Percentiles rank a stretch among this genome's conserved stretches.
Conservation (phyloP, 2,329 filamentous ascomycete species). For the Xenosphaeropsis pyriputrescens region DNA sequence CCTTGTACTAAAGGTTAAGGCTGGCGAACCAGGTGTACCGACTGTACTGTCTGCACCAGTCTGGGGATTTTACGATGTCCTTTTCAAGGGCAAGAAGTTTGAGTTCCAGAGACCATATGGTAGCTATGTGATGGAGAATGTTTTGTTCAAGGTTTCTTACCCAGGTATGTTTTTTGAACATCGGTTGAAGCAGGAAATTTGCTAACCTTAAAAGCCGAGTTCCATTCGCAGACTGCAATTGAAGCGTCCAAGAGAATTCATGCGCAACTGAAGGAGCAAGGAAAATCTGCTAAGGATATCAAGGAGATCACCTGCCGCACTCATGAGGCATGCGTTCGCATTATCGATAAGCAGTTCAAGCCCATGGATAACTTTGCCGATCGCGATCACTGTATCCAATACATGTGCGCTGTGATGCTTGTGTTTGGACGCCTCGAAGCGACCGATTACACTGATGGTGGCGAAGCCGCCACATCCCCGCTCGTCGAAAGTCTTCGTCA, state of each 20-base stretch:
- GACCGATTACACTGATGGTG: slow-evolving; percentile 83
- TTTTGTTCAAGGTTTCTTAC: slow-evolving; percentile 99
- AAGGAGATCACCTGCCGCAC: slow-evolving; percentile 88
- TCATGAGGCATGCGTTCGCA: slow-evolving; percentile 95
- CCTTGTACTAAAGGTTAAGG: slow-evolving; percentile 77
- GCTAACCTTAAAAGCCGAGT: slow-evolving; percentile 50
- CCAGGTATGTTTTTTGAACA: slow-evolving; percentile 44
- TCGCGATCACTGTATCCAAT: slow-evolving; percentile 98
- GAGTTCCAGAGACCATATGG: slow-evolving; percentile 92
- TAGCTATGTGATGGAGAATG: slow-evolving; percentile 99
- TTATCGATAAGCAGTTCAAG: slow-evolving; percentile 99
- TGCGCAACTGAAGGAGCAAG: slow-evolving; percentile 65
- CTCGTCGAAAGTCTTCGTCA: slow-evolving; percentile 84
- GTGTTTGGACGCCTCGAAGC: slow-evolving; percentile 88
- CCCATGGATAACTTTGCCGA: slow-evolving; percentile 99
- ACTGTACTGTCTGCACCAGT: slow-evolving; percentile 84
- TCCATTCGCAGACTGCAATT: slow-evolving; percentile 97
- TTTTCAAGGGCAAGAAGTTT: slow-evolving; percentile 93
- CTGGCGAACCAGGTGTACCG: slow-evolving; percentile 80
- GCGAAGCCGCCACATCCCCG: slow-evolving; percentile 79
- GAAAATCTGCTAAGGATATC: slow-evolving; percentile 89
- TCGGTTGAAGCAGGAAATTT: background rate
- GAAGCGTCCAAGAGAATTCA: slow-evolving; percentile 86
- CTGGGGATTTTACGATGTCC: slow-evolving; percentile 98
- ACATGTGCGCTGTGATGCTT: slow-evolving; percentile 97